Percentiles rank a stretch among this genome's conserved stretches.
phyloP scores from a whole-genome alignment of 768 basidiomycete species.

The Suillus brevipes region DNA sequence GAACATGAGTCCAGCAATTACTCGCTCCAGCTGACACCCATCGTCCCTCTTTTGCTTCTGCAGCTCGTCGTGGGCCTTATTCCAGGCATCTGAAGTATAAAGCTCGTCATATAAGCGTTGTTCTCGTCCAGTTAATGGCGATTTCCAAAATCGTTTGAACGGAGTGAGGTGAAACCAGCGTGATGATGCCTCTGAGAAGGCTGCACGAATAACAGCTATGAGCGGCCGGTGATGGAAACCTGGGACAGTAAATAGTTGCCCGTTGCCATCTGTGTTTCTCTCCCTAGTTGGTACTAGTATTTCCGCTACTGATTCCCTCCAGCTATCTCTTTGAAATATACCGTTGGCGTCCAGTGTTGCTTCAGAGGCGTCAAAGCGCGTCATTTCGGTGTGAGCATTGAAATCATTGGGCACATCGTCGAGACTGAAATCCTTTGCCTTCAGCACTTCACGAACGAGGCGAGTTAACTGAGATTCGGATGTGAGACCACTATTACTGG shows the following conservation, averaged over 20 bases:
- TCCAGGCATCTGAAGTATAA: constrained; percentile 12
- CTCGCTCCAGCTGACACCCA: constrained; percentile 17
- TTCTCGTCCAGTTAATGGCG: background rate
- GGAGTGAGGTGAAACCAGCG: constrained; percentile 7
- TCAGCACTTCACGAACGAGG: constrained; percentile 9
- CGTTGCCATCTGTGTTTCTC: background rate
- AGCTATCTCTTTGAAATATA: constrained; percentile 8
- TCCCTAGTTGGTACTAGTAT: constrained; percentile 15
- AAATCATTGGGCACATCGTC: background rate
- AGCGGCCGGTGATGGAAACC: constrained; percentile 17
- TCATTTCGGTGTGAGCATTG: background rate
- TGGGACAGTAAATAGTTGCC: constrained; percentile 4
- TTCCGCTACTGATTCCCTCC: constrained; percentile 9
- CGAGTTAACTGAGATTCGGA: constrained; percentile 2
- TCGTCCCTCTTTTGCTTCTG: constrained; percentile 19
- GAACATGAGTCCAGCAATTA: constrained; percentile 26
- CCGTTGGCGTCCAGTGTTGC: background rate
- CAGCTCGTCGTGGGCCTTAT: constrained; percentile 15
- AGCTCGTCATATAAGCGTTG: constrained; percentile 16
- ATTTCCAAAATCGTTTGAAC: background rate
- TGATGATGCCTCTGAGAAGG: constrained; percentile 12
- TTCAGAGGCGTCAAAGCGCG: background rate
- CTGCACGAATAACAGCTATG: constrained; percentile 12
- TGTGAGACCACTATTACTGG: background rate
- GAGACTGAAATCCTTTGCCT: constrained; percentile 9